These are phyloP conservation scores for Candida xiaguanensis DNA, from an alignment of 805 yeast genomes.

Conservation along the genomic window DNA sequence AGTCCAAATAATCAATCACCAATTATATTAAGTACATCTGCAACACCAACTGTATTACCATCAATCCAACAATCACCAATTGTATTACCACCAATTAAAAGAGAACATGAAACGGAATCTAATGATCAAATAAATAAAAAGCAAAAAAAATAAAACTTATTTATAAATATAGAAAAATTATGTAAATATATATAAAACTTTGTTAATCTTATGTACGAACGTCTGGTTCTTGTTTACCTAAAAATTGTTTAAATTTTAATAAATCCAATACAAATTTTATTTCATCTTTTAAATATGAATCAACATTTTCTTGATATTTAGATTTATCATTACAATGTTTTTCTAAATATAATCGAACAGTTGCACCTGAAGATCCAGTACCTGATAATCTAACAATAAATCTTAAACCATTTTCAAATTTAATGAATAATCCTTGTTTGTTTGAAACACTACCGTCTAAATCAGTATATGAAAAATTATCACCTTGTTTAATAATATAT, in stretches of 20 bases:
- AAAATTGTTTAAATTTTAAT: constrained; percentile 64
- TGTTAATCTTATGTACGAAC: constrained; percentile 59
- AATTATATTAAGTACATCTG: neutral
- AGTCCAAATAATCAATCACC: neutral
- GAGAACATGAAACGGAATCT: constrained; percentile 19
- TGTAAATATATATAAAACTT: neutral
- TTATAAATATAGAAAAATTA: no score
- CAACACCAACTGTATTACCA: constrained; percentile 5
- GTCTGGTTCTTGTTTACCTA: constrained; percentile 84
- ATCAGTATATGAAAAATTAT: constrained; percentile 89
- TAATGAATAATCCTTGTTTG: constrained; percentile 86
- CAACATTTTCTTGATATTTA: constrained; percentile 50
- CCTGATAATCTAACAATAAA: constrained; percentile 91
- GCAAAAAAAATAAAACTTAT: constrained; percentile 11
- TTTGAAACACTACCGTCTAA: constrained; percentile 86
- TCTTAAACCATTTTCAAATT: constrained; percentile 76
- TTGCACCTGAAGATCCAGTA: constrained; percentile 97
- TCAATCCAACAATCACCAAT: constrained; percentile 7
- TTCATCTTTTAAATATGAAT: constrained; percentile 63
- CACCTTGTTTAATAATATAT: constrained; percentile 66
- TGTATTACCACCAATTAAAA: constrained; percentile 18
- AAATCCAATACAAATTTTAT: constrained; percentile 61
- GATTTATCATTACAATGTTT: constrained; percentile 63
- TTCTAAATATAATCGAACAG: constrained; percentile 89
- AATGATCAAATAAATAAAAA: constrained; percentile 10